Evolutionary conservation across 169 alveolate genomes (phyloP).

Genomic region (Plasmodium yoelii): DNA sequence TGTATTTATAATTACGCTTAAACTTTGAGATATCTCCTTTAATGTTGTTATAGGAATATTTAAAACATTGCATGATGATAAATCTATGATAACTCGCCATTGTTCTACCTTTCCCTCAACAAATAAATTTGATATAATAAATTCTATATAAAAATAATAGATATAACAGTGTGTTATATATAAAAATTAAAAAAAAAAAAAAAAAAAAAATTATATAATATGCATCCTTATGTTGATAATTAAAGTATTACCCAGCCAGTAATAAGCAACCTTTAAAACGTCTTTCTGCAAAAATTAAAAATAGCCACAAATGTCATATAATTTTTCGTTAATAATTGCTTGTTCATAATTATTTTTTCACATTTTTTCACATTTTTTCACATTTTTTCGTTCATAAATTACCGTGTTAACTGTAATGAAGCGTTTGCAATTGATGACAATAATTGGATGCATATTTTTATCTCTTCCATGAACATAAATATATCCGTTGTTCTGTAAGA

Average conservation of each 20-base stretch:
- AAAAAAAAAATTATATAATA: neutral
- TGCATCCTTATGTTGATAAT: neutral
- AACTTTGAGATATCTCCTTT: constrained; percentile 80
- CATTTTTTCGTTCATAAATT: too few species aligned
- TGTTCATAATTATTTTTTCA: neutral
- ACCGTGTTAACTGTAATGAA: constrained; percentile 33
- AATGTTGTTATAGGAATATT: constrained; percentile 79
- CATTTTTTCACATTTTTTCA: too few species aligned
- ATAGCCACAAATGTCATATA: neutral
- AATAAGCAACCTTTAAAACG: constrained; percentile 52
- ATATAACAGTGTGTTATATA: neutral
- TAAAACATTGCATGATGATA: constrained; percentile 80
- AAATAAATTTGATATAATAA: constrained; percentile 76
- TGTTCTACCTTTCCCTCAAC: constrained; percentile 84
- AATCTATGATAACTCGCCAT: constrained; percentile 84
- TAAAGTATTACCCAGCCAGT: constrained; percentile 49
- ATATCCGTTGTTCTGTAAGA: constrained; percentile 78
- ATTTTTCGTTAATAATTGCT: too few species aligned
- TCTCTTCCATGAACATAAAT: constrained; percentile 85
- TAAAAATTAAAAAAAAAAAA: too few species aligned
- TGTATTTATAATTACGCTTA: constrained; percentile 61
- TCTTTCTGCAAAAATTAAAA: constrained; percentile 27
- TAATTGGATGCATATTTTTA: constrained; percentile 82
- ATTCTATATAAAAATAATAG: constrained; percentile 74
- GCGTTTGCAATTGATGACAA: constrained; percentile 75